phyloP scores from a whole-genome alignment of 75 land plant genomes.

The Cunninghamia lanceolata region DNA sequence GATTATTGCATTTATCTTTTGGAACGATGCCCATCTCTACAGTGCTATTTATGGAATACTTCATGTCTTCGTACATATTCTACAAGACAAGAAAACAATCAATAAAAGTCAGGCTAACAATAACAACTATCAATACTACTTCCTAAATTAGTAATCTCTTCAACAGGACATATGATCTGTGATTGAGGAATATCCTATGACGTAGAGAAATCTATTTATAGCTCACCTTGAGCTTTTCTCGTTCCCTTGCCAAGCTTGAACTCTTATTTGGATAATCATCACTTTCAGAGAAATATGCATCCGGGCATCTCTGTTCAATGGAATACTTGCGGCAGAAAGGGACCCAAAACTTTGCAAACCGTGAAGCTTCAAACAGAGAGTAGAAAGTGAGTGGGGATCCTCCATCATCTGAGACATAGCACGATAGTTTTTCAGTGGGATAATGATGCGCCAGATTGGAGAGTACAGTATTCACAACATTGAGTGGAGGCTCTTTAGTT shows the following conservation, averaged over 20 bases:
- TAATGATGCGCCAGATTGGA: conserved; percentile 22
- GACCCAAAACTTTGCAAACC: conserved; percentile 41
- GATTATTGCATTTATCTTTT: conserved; percentile 4
- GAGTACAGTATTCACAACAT: conserved; percentile 32
- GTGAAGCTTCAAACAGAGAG: conserved; percentile 21
- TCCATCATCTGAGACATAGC: conserved; percentile 25
- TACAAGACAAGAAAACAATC: neutral
- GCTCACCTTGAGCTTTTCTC: neutral
- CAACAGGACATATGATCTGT: neutral
- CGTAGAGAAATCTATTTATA: too few relatives aligned
- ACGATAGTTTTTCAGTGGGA: conserved; percentile 13
- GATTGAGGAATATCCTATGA: too few relatives aligned
- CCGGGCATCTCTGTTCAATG: conserved; percentile 41
- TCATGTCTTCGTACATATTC: conserved; percentile 15
- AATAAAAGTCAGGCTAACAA: too few relatives aligned
- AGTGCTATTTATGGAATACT: neutral
- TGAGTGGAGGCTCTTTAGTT: conserved; percentile 5
- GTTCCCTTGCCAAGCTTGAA: neutral
- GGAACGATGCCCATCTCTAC: conserved; percentile 10
- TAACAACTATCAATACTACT: neutral
- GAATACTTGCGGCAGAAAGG: conserved; percentile 47
- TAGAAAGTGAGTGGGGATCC: conserved; percentile 15
- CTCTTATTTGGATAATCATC: neutral
- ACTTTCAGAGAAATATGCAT: conserved; percentile 24
- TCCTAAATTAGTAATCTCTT: neutral